These are phyloP conservation scores for Annulohypoxylon bovei DNA, from an alignment of 495 filamentous ascomycete species.

Conservation along the genomic window DNA sequence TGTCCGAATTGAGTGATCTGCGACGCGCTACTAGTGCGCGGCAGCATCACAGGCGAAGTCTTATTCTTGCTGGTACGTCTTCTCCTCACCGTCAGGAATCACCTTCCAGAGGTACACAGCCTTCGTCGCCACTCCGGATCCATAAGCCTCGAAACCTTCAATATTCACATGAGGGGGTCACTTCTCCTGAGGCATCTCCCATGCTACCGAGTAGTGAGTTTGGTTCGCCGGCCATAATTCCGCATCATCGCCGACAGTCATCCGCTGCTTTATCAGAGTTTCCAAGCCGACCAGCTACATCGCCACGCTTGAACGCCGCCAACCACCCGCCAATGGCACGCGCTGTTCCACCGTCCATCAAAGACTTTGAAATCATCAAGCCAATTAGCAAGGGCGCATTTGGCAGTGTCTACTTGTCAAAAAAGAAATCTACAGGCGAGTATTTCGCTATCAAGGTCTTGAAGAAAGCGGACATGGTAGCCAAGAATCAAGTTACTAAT, in stretches of 20 bases:
- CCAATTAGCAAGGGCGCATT: constrained; percentile 99
- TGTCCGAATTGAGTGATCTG: constrained; percentile 80
- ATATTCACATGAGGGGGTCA: constrained; percentile 74
- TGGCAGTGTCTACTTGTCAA: constrained; percentile 95
- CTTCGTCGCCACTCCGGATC: constrained; percentile 88
- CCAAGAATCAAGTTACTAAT: constrained; percentile 99
- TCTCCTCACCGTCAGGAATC: constrained; percentile 88
- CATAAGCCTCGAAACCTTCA: constrained; percentile 81
- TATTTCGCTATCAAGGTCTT: constrained; percentile 98
- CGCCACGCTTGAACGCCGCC: constrained; percentile 78
- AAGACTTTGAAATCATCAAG: constrained; percentile 99
- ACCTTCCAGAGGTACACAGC: constrained; percentile 75
- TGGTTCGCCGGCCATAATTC: constrained; percentile 69
- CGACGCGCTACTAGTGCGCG: constrained; percentile 72
- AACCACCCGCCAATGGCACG: constrained; percentile 78
- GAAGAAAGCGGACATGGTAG: constrained; percentile 99
- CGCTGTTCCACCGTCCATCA: constrained; percentile 92
- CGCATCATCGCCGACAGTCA: constrained; percentile 90
- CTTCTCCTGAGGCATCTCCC: constrained; percentile 89
- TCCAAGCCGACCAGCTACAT: constrained; percentile 73
- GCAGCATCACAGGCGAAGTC: constrained; percentile 83
- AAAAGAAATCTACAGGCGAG: constrained; percentile 97
- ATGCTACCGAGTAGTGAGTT: constrained; percentile 84
- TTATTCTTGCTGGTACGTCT: constrained; percentile 77
- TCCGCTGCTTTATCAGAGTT: constrained; percentile 82